A percentile compares a stretch with the other conserved stretches of the same genome.
Evolutionary conservation across 495 filamentous ascomycete genomes (phyloP).

Genomic region (Xylaria curta): DNA sequence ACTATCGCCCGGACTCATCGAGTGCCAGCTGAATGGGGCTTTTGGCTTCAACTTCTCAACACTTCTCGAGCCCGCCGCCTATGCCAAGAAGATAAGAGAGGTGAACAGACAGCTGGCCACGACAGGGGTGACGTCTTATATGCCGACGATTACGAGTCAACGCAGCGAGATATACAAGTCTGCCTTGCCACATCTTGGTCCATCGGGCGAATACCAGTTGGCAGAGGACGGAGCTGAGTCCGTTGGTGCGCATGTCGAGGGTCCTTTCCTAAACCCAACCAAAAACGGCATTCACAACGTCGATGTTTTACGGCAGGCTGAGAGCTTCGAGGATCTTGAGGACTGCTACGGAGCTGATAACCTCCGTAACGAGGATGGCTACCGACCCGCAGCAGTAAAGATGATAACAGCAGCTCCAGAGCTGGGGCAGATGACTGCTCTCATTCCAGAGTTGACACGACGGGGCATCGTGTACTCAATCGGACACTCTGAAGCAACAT

Average conservation of each 20-base stretch:
- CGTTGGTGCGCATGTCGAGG: constrained; percentile 84
- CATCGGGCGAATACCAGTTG: constrained; percentile 60
- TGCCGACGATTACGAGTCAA: constrained; percentile 79
- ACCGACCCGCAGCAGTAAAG: constrained; percentile 58
- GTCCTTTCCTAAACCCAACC: constrained; percentile 75
- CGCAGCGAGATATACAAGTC: constrained; percentile 71
- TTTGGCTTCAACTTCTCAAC: constrained; percentile 86
- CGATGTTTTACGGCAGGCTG: constrained; percentile 63
- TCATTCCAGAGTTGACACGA: constrained; percentile 65
- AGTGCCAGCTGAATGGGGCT: constrained; percentile 85
- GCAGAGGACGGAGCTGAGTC: constrained; percentile 74
- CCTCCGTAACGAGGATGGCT: constrained; percentile 45
- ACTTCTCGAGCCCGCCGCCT: constrained; percentile 68
- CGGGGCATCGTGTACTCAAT: constrained; percentile 74
- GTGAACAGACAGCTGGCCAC: constrained; percentile 72
- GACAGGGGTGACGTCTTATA: constrained; percentile 83
- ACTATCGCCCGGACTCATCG: constrained; percentile 80
- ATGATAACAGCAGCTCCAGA: constrained; percentile 86
- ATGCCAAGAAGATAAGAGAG: constrained; percentile 67
- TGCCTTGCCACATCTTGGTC: constrained; percentile 75
- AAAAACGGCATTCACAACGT: constrained; percentile 77
- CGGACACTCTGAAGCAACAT: constrained; percentile 83
- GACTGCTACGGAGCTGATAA: constrained; percentile 73
- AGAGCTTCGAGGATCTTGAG: constrained; percentile 63
- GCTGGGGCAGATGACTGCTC: constrained; percentile 63